A percentile compares a stretch with the other conserved stretches of the same genome.
Conservation (phyloP, 495 filamentous ascomycete species). For the Trypethelium eluteriae region DNA sequence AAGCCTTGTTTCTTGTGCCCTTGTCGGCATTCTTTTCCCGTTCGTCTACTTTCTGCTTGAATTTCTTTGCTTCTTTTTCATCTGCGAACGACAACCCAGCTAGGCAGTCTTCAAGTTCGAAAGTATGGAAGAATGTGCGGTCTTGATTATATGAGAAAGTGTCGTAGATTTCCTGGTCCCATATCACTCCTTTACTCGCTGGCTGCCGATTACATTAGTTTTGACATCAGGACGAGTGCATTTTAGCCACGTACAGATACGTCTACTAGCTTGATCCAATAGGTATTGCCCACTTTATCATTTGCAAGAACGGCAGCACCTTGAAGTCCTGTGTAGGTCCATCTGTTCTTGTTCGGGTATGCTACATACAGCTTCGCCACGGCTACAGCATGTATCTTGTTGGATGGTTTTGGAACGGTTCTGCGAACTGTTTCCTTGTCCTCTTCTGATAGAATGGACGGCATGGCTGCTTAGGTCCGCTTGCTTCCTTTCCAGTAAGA, state of each 20-base stretch:
- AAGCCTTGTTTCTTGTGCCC: slow-evolving; percentile 67
- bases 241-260: slow-evolving; percentile 61
- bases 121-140: slow-evolving; percentile 92
- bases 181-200: slow-evolving; percentile 79
- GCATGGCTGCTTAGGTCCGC: slow-evolving; percentile 47
- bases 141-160: slow-evolving; percentile 92
- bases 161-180: slow-evolving; percentile 97
- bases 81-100: slow-evolving; percentile 87
- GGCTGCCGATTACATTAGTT: slow-evolving; percentile 44
- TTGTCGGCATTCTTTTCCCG: slow-evolving; percentile 89
- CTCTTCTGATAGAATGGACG: slow-evolving; percentile 77
- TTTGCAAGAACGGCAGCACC: slow-evolving; percentile 90
- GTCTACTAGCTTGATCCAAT: slow-evolving; percentile 96
- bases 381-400: slow-evolving; percentile 91
- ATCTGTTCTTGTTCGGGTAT: slow-evolving; percentile 76
- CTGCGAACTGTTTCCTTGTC: slow-evolving; percentile 92
- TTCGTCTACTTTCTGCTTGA: slow-evolving; percentile 91
- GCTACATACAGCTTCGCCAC: slow-evolving; percentile 92
- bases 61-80: slow-evolving; percentile 91
- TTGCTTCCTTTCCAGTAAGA: not conserved
- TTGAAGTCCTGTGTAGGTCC: slow-evolving; percentile 90
- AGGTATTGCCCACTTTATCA: slow-evolving; percentile 87
- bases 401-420: slow-evolving; percentile 78
- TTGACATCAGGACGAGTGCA: not conserved
- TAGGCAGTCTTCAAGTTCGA: slow-evolving; percentile 85